These are phyloP conservation scores for Crucihimalaya himalaica DNA, from an alignment of 345 rosid genomes.

Conservation along the genomic window DNA sequence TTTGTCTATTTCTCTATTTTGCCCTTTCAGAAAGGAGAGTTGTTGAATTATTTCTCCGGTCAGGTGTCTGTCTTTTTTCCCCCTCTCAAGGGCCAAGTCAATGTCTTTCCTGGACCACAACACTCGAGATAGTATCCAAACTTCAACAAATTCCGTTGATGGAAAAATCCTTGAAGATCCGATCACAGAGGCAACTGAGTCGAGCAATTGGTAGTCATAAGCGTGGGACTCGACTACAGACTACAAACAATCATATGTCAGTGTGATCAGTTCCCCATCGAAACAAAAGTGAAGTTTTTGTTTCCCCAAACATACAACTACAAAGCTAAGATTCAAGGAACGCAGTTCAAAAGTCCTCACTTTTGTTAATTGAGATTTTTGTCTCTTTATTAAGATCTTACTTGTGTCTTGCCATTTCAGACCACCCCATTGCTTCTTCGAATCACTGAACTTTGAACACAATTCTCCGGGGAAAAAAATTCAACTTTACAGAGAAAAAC, in stretches of 20 bases:
- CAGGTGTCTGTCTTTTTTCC: constrained; percentile 24
- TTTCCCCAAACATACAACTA: neutral
- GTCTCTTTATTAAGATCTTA: neutral
- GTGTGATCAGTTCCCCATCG: neutral
- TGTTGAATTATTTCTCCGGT: constrained; percentile 20
- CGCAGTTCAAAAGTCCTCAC: neutral
- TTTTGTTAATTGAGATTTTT: neutral
- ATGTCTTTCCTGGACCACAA: constrained; percentile 18
- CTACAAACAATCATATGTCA: neutral
- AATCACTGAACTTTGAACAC: neutral
- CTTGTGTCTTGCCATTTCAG: neutral
- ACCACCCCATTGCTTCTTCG: neutral
- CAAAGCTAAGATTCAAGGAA: neutral
- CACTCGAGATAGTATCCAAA: neutral
- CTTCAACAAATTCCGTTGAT: neutral
- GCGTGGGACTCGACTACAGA: neutral
- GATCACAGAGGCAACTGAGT: neutral
- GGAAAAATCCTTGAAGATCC: neutral
- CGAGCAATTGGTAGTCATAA: neutral
- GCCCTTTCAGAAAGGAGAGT: constrained; percentile 19
- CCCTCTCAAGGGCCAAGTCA: constrained; percentile 4
- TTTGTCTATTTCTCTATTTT: constrained; percentile 29
- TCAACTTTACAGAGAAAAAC: neutral
- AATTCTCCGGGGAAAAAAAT: neutral
- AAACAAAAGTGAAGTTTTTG: neutral